Evolutionary conservation across 306 rosid genomes (phyloP).

Genomic region (Oxytropis ochrocephala): DNA sequence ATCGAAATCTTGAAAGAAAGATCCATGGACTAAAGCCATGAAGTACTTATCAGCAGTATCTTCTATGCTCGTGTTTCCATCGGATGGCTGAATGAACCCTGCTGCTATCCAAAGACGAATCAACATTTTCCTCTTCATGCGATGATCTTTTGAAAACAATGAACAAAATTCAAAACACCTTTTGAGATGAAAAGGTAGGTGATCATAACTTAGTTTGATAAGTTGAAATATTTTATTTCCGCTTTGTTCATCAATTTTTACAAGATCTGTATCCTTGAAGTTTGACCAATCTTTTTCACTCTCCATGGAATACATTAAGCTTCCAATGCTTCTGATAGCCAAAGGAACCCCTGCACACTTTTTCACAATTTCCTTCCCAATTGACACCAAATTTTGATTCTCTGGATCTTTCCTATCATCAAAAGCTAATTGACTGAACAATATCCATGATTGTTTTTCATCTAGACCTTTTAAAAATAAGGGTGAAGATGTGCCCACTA

Average conservation of each 20-base stretch:
- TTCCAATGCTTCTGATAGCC: background rate
- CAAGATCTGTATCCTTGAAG: background rate
- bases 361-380: background rate
- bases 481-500: no score
- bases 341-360: slow-evolving; percentile 10
- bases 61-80: no score
- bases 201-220: background rate
- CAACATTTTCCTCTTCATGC: no score
- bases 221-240: background rate
- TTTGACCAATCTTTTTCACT: background rate
- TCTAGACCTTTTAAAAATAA: background rate
- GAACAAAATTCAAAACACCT: no score
- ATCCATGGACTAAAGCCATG: no score
- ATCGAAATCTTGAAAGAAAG: no score
- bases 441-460: background rate
- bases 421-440: slow-evolving; percentile 6
- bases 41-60: no score
- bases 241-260: background rate
- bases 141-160: no score
- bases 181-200: no score
- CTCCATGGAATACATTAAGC: background rate
- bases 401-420: background rate
- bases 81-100: no score
- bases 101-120: no score
- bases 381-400: background rate